phyloP scores from a whole-genome alignment of 352 stramenopile genomes.

The Pythium dissimile region DNA sequence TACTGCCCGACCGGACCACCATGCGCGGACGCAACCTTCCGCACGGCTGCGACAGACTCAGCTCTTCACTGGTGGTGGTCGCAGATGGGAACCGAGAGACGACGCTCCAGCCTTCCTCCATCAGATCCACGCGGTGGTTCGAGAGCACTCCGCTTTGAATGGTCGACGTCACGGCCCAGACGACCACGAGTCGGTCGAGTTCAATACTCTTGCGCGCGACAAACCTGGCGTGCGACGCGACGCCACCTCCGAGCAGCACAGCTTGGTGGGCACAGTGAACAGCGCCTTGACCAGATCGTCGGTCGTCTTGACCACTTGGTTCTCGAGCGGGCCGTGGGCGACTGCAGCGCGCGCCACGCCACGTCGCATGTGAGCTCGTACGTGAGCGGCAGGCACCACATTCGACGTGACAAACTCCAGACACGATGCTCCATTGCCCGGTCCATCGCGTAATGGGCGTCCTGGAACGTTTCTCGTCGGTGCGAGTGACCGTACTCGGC shows the following conservation, averaged over 20 bases:
- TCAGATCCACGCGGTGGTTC: background rate
- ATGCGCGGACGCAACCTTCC: background rate
- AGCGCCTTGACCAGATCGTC: background rate
- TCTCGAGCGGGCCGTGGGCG: background rate
- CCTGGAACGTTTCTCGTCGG: background rate
- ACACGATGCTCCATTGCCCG: background rate
- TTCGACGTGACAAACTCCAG: constrained; percentile 5
- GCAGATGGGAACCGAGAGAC: background rate
- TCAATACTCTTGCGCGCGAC: constrained; percentile 2
- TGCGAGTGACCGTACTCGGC: background rate
- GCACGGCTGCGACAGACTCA: constrained; percentile 5
- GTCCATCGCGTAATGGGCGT: background rate
- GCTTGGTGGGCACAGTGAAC: constrained; percentile 11
- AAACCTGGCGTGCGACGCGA: background rate
- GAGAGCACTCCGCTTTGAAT: constrained; percentile 2
- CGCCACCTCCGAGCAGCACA: constrained; percentile 4
- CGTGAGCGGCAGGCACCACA: constrained; percentile 15
- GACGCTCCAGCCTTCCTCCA: constrained; percentile 12
- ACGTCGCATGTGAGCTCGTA: constrained; percentile 2
- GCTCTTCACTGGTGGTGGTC: background rate
- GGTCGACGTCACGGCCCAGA: constrained; percentile 6
- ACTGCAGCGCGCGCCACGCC: constrained; percentile 3
- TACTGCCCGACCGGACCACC: background rate
- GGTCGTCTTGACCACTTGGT: background rate
- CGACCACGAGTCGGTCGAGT: background rate